Percentiles rank a stretch among this genome's conserved stretches.
phyloP scores from a whole-genome alignment of 441 rosid genomes.

The Adansonia rubrostipa region DNA sequence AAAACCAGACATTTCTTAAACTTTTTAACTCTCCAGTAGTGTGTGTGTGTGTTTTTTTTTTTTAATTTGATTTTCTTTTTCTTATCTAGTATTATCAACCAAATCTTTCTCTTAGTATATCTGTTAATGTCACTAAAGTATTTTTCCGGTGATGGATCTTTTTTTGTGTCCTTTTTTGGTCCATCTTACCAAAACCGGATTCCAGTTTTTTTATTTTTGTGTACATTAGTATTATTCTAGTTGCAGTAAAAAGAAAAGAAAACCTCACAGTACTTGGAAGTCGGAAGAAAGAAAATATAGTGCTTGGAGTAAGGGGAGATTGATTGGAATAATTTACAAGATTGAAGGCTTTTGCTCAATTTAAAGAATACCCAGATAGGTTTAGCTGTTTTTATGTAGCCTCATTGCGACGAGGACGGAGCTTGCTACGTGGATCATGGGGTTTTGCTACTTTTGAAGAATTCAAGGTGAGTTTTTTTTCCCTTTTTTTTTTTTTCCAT shows the following conservation, averaged over 20 bases:
- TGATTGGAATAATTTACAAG: constrained; percentile 28
- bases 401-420: constrained; percentile 28
- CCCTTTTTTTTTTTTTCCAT: not conserved
- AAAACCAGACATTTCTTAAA: constrained; percentile 26
- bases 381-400: constrained; percentile 15
- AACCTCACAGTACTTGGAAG: constrained; percentile 6
- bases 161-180: constrained; percentile 15
- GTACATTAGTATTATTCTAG: constrained; percentile 2
- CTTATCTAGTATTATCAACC: constrained; percentile 21
- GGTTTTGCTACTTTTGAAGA: constrained; percentile 33
- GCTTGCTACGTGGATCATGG: constrained; percentile 26
- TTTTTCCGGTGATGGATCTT: constrained; percentile 11
- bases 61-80: constrained; percentile 18
- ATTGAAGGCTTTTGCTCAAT: constrained; percentile 30
- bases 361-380: constrained; percentile 40
- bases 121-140: constrained; percentile 30
- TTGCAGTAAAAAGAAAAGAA: constrained; percentile 12
- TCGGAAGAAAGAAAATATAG: constrained; percentile 15
- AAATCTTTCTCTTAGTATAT: constrained; percentile 23
- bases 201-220: not conserved
- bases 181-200: constrained; percentile 15
- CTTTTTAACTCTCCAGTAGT: constrained; percentile 16
- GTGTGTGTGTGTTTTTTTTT: not conserved
- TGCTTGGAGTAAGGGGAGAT: constrained; percentile 33
- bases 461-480: constrained; percentile 34